Base-by-base conservation (phyloP, 495 filamentous ascomycete genomes). In the Penicillium salamii region DNA sequence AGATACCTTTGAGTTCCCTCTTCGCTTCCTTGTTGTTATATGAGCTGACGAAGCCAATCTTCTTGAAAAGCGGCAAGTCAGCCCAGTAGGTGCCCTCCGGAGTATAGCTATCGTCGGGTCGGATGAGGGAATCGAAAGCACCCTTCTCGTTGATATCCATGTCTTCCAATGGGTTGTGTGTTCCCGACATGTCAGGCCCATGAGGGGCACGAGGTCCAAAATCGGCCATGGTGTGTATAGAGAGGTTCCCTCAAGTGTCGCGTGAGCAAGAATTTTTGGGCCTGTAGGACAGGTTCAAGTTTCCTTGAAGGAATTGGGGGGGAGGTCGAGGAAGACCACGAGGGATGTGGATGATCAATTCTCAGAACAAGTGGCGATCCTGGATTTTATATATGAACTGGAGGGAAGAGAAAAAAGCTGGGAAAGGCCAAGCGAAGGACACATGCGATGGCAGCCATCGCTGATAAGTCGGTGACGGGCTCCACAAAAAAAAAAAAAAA, bases 11-110 rank as follows among this genome's bases (percentile, higher is more conserved):
- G n/a, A 87, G 65, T 65, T 96, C 91, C 13, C 72, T 71, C 46
- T 59, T 70, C 31, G 83, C 69, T 63, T 95, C 91, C 6, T 64
- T 65, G 36, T 74, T 74, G 64, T 93, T 82, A 58, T 85, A 78
- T 21, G 77, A 77, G 66, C 68, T 77, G 62, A 93, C 82, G 68
- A 96, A 96, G 37, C 74, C 69, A 53, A 89, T 57, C 54, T 84
- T 82, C 69, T 89, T 62, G 47, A 61, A 49, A 34, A 89, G 55
- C 14, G 81, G 79, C 38, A 96, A 67, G 68, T 96, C 91, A 9
- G 89, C 91, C 89, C 89, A 96, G 75, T 96, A 96, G 47, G 78
- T 74, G 46, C 91, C 90, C n/a, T 91, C 78, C 21, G 65, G 59
- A 37, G 84, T 85, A 66, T 91, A 95, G 60, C 78, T 85, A 69